Percentiles rank a stretch among this genome's conserved stretches.
These are phyloP conservation scores for Cubamyces lactineus DNA, from an alignment of 768 basidiomycete species.

Conservation along the genomic window DNA sequence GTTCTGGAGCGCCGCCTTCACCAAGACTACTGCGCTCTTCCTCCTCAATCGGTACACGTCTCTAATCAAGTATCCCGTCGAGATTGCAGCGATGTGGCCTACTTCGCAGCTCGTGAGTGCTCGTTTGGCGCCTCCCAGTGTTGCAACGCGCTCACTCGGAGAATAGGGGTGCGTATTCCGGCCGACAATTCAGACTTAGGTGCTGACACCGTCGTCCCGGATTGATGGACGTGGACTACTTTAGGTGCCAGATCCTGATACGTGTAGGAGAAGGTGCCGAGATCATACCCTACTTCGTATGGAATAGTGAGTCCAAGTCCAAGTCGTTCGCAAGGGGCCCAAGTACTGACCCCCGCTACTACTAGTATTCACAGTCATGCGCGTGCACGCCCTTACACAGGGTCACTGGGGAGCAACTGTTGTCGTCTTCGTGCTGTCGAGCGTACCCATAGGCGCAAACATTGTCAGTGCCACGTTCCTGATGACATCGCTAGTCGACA, in stretches of 20 bases:
- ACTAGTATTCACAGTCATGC: slow-evolving; percentile 3
- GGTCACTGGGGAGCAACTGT: not conserved
- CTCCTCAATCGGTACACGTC: slow-evolving; percentile 20
- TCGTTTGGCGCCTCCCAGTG: not conserved
- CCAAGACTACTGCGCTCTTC: slow-evolving; percentile 19
- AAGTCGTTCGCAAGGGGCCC: not conserved
- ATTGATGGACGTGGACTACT: too few species aligned
- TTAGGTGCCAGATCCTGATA: not conserved
- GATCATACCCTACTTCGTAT: not conserved
- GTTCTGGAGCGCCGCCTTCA: slow-evolving; percentile 16
- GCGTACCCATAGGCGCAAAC: slow-evolving; percentile 1
- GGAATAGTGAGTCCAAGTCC: not conserved
- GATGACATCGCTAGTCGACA: not conserved
- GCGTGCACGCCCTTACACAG: not conserved
- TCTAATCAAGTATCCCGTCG: not conserved
- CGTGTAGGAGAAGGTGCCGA: not conserved
- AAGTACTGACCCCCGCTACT: not conserved
- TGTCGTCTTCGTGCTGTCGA: not conserved
- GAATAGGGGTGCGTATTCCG: too few species aligned
- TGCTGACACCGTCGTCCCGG: too few species aligned
- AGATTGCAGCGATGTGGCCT: not conserved
- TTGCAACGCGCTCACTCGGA: too few species aligned
- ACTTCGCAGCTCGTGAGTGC: not conserved
- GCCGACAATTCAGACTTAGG: too few species aligned
- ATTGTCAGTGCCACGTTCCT: not conserved